These are phyloP conservation scores for Coccinonectria pachysandricola DNA, from an alignment of 2,329 filamentous ascomycete genomes.

Conservation along the genomic window DNA sequence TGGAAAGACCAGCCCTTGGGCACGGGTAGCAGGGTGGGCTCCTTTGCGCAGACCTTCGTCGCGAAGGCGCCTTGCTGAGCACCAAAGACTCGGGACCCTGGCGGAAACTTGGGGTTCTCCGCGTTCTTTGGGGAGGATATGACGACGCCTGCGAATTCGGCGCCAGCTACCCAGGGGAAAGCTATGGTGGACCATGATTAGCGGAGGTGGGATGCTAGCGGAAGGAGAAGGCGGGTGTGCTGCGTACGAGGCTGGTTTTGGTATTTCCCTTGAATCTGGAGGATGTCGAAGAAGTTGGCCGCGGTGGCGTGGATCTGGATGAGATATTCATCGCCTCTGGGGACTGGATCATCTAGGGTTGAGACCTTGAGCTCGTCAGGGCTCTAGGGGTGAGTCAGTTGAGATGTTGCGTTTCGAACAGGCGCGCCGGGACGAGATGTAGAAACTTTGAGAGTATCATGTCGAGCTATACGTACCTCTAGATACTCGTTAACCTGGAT, in stretches of 20 bases:
- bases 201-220: background rate
- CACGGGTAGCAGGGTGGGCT: conserved; percentile 60
- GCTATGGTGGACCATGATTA: conserved; percentile 27
- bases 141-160: conserved; percentile 77
- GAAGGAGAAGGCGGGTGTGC: background rate
- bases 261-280: conserved; percentile 93
- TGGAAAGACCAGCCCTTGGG: conserved; percentile 73
- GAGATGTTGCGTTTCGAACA: background rate
- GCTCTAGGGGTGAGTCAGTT: conserved; percentile 47
- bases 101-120: conserved; percentile 51
- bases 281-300: conserved; percentile 94
- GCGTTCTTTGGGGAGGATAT: conserved; percentile 50
- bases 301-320: conserved; percentile 79
- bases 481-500: conserved; percentile 67
- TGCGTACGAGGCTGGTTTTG: conserved; percentile 67
- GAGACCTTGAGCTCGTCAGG: conserved; percentile 70
- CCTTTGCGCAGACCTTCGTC: conserved; percentile 57
- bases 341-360: conserved; percentile 63
- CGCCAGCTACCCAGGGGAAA: conserved; percentile 78
- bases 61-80: conserved; percentile 80
- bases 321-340: conserved; percentile 66
- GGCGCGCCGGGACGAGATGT: background rate
- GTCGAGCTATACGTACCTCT: no score
- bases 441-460: no score
- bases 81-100: conserved; percentile 79